phyloP scores from a whole-genome alignment of 768 basidiomycete genomes.

The Termitomyces sp. region DNA sequence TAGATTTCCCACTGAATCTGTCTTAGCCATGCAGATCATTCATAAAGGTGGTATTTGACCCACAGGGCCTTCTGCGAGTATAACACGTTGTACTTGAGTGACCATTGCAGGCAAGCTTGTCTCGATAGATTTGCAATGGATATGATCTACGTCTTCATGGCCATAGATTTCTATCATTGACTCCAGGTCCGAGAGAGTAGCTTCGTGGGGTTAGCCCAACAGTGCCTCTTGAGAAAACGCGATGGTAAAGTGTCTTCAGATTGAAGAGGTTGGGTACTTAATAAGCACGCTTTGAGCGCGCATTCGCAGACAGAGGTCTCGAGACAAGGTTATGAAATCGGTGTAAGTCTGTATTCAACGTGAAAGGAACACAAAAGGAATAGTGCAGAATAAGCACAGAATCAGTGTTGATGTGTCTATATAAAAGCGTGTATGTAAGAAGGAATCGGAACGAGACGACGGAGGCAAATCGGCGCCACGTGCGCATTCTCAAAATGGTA shows the following conservation, averaged over 20 bases:
- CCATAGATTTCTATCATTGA: background rate
- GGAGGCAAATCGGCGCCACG: constrained; percentile 32
- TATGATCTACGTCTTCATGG: background rate
- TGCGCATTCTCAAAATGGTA: constrained; percentile 18
- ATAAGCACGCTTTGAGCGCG: background rate
- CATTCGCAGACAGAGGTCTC: background rate
- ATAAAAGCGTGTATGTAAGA: no score
- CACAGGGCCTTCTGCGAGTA: background rate
- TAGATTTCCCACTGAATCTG: background rate
- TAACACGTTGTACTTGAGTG: background rate
- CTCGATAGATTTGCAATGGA: background rate
- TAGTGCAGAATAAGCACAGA: background rate
- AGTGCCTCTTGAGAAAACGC: background rate
- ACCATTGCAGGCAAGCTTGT: background rate
- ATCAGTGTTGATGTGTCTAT: no score
- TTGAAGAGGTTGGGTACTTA: background rate
- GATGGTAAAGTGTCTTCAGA: background rate
- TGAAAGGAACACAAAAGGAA: background rate
- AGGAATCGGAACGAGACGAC: no score
- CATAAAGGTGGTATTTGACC: background rate
- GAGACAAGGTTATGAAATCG: background rate
- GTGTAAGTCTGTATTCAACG: background rate
- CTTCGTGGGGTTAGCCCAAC: background rate
- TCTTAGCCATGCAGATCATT: background rate
- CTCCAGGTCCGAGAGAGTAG: background rate